Evolutionary conservation across 768 basidiomycete genomes (phyloP), one percentile per base, ranked within the genome.

Genomic region (Lenzites betulinus): DNA sequence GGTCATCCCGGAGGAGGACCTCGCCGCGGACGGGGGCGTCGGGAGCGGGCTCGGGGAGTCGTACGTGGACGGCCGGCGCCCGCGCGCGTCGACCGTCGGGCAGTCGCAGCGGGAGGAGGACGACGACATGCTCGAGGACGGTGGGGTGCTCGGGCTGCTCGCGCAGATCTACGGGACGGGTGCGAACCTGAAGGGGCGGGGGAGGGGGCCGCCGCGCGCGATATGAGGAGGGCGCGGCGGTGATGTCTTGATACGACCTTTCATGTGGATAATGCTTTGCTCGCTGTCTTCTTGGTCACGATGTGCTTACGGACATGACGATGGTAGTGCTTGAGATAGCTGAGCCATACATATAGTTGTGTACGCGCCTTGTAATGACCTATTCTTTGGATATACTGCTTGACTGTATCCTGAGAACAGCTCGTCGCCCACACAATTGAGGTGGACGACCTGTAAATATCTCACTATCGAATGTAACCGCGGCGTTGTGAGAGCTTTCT

Each of bases 81-180:
- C 76, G 50, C 74, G 64, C 11, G 38, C 38, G 38, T 53, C 58
- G 42, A 44, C 62, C 13, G 54, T 66, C 36, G 53, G 59, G 36
- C 65, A 65, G 51, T 62, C 60, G 36, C 63, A 64, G 58, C 54
- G 76, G 80, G 82, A 81, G 51, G 79, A 78, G 15, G 79, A 83
- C 12, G 90, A 87, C 5, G 88, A 88, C 25, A 78, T 74, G 20
- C 68, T 90, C 63, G 85, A 85, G 67, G 92, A 95, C 73, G 91
- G 84, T 0, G 94, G 95, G 18, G 88, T 97, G 64, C 75, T 96
- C 62, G 92, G 91, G 22, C 69, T 97, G 63, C 71, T 97, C 67
- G 89, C 92, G 43, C 89, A 95, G 77, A 95, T 97, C 51, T 93
- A 95, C 73, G 85, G 82, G 47, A 78, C 70, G 7, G 67, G 67